Percentiles rank a stretch among this genome's conserved stretches.
Evolutionary conservation across 805 yeast species (phyloP).

Genomic region (Teunomyces tritomae): DNA sequence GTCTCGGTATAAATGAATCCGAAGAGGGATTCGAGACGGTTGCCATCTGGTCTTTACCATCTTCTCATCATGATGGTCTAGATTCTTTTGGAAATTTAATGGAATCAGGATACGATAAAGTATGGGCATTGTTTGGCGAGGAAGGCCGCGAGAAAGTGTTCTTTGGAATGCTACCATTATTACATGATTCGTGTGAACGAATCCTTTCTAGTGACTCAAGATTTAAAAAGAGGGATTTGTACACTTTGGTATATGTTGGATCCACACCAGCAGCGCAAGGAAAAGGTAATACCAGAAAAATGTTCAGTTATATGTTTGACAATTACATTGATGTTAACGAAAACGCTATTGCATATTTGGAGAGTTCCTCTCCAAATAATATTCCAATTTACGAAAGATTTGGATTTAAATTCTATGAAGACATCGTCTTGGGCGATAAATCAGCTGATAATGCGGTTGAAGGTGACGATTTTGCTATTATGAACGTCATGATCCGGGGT

Average conservation of each 20-base stretch:
- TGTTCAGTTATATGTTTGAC: slow-evolving; percentile 48
- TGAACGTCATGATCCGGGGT: slow-evolving; percentile 46
- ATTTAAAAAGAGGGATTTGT: slow-evolving; percentile 34
- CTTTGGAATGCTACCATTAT: slow-evolving; percentile 48
- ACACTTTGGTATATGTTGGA: slow-evolving; percentile 47
- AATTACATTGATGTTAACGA: slow-evolving; percentile 43
- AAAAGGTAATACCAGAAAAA: slow-evolving; percentile 51
- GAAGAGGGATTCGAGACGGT: slow-evolving; percentile 48
- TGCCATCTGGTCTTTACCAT: slow-evolving; percentile 53
- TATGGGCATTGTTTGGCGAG: slow-evolving; percentile 49
- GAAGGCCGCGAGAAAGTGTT: slow-evolving; percentile 50
- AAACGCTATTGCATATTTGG: slow-evolving; percentile 45
- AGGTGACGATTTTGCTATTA: slow-evolving; percentile 39
- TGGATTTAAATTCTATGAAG: slow-evolving; percentile 49
- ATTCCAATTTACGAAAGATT: slow-evolving; percentile 53
- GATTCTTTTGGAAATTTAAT: slow-evolving; percentile 48
- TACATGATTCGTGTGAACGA: slow-evolving; percentile 47
- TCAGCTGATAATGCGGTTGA: slow-evolving; percentile 22
- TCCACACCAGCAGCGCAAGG: slow-evolving; percentile 48
- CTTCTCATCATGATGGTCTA: slow-evolving; percentile 36
- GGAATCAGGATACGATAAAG: slow-evolving; percentile 50
- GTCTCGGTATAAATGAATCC: slow-evolving; percentile 48
- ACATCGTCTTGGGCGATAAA: slow-evolving; percentile 44
- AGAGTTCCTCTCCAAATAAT: slow-evolving; percentile 41
- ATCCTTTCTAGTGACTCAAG: slow-evolving; percentile 41